Evolutionary conservation across 139 green algal species (phyloP).

Genomic region (Eudorina sp.): DNA sequence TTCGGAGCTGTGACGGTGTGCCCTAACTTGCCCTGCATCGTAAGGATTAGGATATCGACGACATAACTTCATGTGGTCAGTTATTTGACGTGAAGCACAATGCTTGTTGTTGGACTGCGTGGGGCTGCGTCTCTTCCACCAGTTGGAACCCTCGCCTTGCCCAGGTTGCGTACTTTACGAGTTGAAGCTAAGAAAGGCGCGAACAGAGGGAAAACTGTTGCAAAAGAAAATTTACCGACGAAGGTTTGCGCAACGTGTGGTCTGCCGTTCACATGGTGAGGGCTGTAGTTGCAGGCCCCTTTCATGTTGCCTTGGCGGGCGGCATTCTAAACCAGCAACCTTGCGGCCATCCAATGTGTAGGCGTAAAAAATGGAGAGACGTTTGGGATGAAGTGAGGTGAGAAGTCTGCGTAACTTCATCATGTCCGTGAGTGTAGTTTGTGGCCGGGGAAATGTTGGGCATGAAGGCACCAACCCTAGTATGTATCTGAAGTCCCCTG

Average conservation of each 20-base stretch:
- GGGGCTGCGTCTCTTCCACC: too few species aligned
- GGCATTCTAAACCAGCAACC: too few species aligned
- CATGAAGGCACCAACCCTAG: background rate
- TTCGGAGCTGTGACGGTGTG: too few species aligned
- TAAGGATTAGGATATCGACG: too few species aligned
- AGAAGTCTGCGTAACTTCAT: background rate
- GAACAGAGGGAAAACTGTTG: background rate
- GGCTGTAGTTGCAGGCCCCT: too few species aligned
- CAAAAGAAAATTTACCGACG: constrained; percentile 22
- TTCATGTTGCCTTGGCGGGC: too few species aligned
- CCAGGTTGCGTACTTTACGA: background rate
- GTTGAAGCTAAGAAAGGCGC: constrained; percentile 14
- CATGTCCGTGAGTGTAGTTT: background rate
- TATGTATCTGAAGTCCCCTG: background rate
- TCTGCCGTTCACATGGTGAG: constrained; percentile 32
- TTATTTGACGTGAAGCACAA: too few species aligned
- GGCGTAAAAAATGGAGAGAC: constrained; percentile 40
- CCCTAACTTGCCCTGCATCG: too few species aligned
- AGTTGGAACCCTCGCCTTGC: background rate
- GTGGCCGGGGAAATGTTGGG: too few species aligned
- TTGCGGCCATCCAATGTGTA: background rate
- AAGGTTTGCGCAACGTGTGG: constrained; percentile 31
- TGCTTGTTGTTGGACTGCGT: too few species aligned
- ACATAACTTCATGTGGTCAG: too few species aligned
- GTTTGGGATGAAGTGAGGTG: constrained; percentile 46